Conservation (phyloP, 495 filamentous ascomycete genomes). For the Podospora pseudocomata region DNA sequence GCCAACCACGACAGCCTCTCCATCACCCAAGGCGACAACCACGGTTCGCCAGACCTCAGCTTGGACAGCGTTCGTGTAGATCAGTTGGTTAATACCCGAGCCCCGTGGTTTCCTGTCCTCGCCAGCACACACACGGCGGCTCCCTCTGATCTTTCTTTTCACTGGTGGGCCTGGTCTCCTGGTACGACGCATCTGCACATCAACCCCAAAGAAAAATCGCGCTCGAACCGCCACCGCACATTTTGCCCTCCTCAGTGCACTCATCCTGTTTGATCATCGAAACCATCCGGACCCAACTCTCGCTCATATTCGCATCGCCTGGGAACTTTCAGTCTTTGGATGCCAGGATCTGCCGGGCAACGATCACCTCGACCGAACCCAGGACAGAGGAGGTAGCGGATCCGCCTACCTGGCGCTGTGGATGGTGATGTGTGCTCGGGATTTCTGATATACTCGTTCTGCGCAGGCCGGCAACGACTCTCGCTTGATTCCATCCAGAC, state of each 20-base stretch:
- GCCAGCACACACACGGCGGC: constrained; percentile 14
- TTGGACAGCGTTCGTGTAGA: constrained; percentile 15
- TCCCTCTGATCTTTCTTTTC: constrained; percentile 35
- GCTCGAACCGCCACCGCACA: constrained; percentile 17
- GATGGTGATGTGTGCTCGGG: constrained; percentile 22
- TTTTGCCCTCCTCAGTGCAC: constrained; percentile 12
- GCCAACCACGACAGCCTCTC: constrained; percentile 4
- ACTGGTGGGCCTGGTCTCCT: constrained; percentile 27
- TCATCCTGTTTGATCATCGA: constrained; percentile 33
- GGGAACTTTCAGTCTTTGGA: background rate
- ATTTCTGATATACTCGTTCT: constrained; percentile 20
- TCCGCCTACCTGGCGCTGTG: constrained; percentile 21
- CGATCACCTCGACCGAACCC: constrained; percentile 26
- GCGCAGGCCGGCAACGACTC: constrained; percentile 17
- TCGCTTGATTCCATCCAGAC: constrained; percentile 10
- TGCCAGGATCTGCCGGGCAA: constrained; percentile 28
- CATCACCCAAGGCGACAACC: constrained; percentile 14
- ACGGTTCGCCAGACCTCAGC: constrained; percentile 14
- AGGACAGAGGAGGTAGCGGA: constrained; percentile 21
- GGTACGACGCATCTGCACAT: constrained; percentile 27
- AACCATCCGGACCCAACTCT: constrained; percentile 1
- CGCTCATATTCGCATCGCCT: background rate
- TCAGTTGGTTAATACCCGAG: constrained; percentile 19
- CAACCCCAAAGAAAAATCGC: constrained; percentile 17
- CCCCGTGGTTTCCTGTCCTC: constrained; percentile 13